Evolutionary conservation across 2,329 filamentous ascomycete species (phyloP).

Genomic region (Pseudogymnoascus sp.): DNA sequence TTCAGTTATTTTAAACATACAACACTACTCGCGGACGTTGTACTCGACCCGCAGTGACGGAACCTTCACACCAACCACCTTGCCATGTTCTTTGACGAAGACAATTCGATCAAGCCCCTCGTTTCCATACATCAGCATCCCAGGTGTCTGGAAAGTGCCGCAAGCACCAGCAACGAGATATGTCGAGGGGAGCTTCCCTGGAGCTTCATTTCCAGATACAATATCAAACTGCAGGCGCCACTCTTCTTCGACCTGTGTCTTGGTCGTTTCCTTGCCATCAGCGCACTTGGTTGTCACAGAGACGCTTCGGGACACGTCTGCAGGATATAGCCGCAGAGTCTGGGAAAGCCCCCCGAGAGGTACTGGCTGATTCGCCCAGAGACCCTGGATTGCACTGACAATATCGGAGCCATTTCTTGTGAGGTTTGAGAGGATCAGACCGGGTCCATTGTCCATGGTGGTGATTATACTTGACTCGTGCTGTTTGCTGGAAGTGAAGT

Average conservation of each 20-base stretch:
- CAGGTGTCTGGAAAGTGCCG: background rate
- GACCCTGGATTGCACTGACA: background rate
- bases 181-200: background rate
- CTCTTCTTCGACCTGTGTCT: slow-evolving; percentile 1
- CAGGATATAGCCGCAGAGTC: background rate
- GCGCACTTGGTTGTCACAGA: background rate
- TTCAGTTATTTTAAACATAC: background rate
- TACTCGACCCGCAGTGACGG: background rate
- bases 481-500: background rate
- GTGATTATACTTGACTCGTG: background rate
- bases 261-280: background rate
- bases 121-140: background rate
- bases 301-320: background rate
- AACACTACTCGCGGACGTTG: background rate
- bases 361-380: background rate
- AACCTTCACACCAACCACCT: background rate
- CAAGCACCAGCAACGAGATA: background rate
- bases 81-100: background rate
- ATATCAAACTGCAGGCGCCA: background rate
- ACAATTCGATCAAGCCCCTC: slow-evolving; percentile 3
- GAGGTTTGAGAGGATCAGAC: background rate
- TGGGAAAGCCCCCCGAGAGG: background rate
- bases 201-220: background rate
- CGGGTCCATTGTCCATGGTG: background rate
- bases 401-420: slow-evolving; percentile 2